Percentiles rank a stretch among this genome's conserved stretches.
phyloP scores from a whole-genome alignment of 805 yeast species.

The Saccharomycopsis selenospora region DNA sequence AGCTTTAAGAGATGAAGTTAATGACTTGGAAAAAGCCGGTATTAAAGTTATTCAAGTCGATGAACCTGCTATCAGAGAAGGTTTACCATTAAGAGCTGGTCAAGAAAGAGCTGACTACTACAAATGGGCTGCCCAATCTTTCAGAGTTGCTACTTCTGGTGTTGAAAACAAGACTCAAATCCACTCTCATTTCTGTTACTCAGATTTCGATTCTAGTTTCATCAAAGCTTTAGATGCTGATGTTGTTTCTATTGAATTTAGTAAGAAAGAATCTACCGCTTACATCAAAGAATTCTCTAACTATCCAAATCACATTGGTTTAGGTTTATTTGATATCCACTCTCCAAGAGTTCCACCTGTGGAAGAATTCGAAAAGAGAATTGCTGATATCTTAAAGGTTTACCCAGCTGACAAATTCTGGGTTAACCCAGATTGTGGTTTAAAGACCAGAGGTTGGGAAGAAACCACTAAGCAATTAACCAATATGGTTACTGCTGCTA shows the following conservation, averaged over 20 bases:
- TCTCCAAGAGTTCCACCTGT: constrained; percentile 99
- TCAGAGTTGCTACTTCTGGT: constrained; percentile 99
- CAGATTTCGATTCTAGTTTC: constrained; percentile 98
- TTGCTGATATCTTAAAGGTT: constrained; percentile 88
- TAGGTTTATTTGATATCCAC: constrained; percentile 98
- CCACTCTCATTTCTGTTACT: constrained; percentile 99
- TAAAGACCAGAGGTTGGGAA: constrained; percentile 99
- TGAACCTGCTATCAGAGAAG: constrained; percentile 99
- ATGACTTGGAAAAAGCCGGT: constrained; percentile 97
- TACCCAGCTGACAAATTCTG: constrained; percentile 98
- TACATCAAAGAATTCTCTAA: constrained; percentile 95
- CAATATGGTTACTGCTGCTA: constrained; percentile 99
- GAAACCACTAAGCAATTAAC: constrained; percentile 93
- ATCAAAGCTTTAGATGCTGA: constrained; percentile 99
- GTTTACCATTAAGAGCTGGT: constrained; percentile 98
- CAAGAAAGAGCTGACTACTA: constrained; percentile 93
- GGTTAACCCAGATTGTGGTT: constrained; percentile 99
- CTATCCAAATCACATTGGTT: constrained; percentile 99
- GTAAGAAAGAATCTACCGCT: constrained; percentile 98
- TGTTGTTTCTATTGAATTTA: constrained; percentile 98
- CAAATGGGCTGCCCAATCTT: constrained; percentile 98
- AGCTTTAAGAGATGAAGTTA: constrained; percentile 97
- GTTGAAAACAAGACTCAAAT: constrained; percentile 92
- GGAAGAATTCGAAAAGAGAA: constrained; percentile 92
- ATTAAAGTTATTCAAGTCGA: constrained; percentile 97